Conservation (phyloP, 2,329 filamentous ascomycete genomes). For the Colletotrichum magnum region DNA sequence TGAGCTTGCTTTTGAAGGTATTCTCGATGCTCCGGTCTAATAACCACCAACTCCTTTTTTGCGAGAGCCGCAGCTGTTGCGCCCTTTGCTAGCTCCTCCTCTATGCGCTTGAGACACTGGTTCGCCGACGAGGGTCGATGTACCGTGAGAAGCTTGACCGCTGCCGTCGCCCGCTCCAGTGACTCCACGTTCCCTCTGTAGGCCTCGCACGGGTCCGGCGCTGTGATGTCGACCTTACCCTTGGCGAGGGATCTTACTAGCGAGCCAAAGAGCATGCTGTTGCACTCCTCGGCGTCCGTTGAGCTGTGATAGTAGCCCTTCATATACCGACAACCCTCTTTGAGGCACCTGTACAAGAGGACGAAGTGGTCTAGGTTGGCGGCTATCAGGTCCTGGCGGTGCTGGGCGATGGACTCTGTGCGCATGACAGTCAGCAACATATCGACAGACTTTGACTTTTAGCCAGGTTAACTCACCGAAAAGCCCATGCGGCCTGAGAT, state of each 20-base stretch:
- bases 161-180: constrained; percentile 20
- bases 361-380: constrained; percentile 33
- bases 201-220: constrained; percentile 28
- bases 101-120: constrained; percentile 36
- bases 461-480: constrained; percentile 23
- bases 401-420: constrained; percentile 32
- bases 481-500: constrained; percentile 23
- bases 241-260: constrained; percentile 28
- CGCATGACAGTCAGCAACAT: not conserved
- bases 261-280: constrained; percentile 38
- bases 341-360: constrained; percentile 35
- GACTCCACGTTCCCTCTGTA: constrained; percentile 29
- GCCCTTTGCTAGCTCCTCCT: constrained; percentile 33
- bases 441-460: no score
- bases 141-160: constrained; percentile 37
- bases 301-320: constrained; percentile 39
- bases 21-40: constrained; percentile 25
- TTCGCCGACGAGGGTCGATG: constrained; percentile 33
- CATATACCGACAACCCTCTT: constrained; percentile 38
- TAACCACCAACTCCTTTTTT: constrained; percentile 17
- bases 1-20: constrained; percentile 28
- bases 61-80: constrained; percentile 4
- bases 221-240: constrained; percentile 34
- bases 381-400: constrained; percentile 23
- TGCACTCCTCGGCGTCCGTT: constrained; percentile 36